phyloP scores from a whole-genome alignment of 2,329 filamentous ascomycete species.

The Colletotrichum simmondsii region DNA sequence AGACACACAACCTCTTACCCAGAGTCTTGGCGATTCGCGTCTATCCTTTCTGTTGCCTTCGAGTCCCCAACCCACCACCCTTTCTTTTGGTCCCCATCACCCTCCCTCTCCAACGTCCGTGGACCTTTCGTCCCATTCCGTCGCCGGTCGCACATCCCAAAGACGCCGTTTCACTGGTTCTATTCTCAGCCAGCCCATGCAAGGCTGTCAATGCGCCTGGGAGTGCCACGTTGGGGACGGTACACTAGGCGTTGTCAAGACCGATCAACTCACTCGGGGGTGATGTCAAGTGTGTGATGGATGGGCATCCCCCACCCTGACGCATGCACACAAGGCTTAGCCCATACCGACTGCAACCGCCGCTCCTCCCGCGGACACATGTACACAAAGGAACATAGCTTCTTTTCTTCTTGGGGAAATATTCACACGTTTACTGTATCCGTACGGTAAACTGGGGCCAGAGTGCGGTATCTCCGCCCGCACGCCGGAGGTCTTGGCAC shows the following conservation, averaged over 20 bases:
- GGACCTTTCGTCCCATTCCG: constrained; percentile 3
- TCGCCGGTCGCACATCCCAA: background rate
- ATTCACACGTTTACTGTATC: background rate
- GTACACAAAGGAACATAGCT: background rate
- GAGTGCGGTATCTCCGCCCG: constrained; percentile 13
- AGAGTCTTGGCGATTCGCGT: constrained; percentile 13
- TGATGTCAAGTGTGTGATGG: background rate
- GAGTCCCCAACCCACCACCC: background rate
- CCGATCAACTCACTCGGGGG: background rate
- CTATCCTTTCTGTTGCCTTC: background rate
- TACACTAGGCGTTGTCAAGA: too few relatives aligned
- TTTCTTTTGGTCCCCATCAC: background rate
- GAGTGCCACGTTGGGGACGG: background rate
- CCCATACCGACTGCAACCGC: background rate
- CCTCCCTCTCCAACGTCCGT: background rate
- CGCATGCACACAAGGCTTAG: constrained; percentile 4
- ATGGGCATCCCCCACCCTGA: constrained; percentile 9
- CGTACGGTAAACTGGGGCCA: background rate
- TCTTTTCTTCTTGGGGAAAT: background rate
- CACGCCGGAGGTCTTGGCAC: constrained; percentile 30
- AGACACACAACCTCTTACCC: constrained; percentile 19
- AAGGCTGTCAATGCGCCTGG: constrained; percentile 14
- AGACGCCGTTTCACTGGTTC: constrained; percentile 23
- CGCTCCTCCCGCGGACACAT: background rate
- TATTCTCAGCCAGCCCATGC: constrained; percentile 6